Base-by-base conservation (phyloP, 495 filamentous ascomycete species). In the Aspergillus olivimuriae region DNA sequence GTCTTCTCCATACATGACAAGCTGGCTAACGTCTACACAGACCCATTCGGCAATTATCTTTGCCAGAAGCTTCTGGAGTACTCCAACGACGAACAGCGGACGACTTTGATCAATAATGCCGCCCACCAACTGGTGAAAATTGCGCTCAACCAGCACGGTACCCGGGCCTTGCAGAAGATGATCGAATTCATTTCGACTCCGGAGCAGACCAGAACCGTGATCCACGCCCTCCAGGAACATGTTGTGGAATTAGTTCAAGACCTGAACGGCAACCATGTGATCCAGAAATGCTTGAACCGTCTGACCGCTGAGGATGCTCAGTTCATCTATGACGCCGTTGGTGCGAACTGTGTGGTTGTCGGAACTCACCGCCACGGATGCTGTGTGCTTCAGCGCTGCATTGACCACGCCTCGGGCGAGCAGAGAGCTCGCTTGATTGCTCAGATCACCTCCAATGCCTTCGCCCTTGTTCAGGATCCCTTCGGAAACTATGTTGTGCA, bases 401-500 rank as follows among this genome's bases (percentile, higher is more conserved):
- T 97, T 55, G 92, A 98, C 47, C 92, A 98, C 64, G 92, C 92
- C 19, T 86, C 89, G 14, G 90, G 90, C 40, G 61, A 76, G 12
- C 92, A 97, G 69, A 94, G 94, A 69, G 75, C 80, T 47, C 86
- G 86, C 65, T 73, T 98, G 41, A 87, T 98, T 48, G 68, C 75
- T 33, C 77, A 85, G 53, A 96, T 98, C 58, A 95, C 89, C 2
- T 68, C 74, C 18, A 82, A 95, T 51, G 83, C 88, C 7, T 83
- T 85, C 50, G 63, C 77, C 12, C 79, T 98, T 9, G 88, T 97
- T 11, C 89, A 95, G 58, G 94, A 98, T 62, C 91, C 92, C 0
- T 98, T 94, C 52, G 92, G 92, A 52, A 98, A 98, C 61, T 98
- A 98, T 54, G 92, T 98, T 32, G 82, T 98, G 31, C 92, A 98